These are phyloP conservation scores for Trichoderma harzianum DNA, from an alignment of 2,329 filamentous ascomycete genomes.

Conservation along the genomic window DNA sequence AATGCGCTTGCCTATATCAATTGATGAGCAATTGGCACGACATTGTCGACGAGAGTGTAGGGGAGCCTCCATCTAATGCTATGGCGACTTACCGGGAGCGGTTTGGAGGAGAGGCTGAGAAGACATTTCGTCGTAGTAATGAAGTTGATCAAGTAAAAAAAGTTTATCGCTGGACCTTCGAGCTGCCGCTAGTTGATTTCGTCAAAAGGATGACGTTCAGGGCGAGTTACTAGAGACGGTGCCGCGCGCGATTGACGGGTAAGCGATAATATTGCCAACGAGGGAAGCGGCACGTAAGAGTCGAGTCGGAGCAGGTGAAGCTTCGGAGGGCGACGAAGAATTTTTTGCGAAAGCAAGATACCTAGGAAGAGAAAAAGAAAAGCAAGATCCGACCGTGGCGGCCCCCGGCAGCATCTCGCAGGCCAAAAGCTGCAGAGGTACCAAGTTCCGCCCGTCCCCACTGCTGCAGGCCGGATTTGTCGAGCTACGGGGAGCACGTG, in stretches of 20 bases:
- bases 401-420: slow-evolving; percentile 2
- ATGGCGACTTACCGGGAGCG: slow-evolving; percentile 66
- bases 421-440: slow-evolving; percentile 6
- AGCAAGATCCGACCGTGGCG: not conserved
- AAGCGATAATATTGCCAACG: not conserved
- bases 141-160: slow-evolving; percentile 12
- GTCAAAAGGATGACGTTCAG: not conserved
- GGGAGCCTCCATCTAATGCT: not conserved
- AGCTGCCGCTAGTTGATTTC: not conserved
- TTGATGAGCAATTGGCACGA: not conserved
- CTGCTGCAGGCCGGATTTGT: not conserved
- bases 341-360: not conserved
- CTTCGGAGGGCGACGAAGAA: not conserved
- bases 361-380: not conserved
- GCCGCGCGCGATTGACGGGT: not conserved
- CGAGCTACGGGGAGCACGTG: slow-evolving; percentile 29
- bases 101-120: slow-evolving; percentile 94
- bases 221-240: not conserved
- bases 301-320: not conserved
- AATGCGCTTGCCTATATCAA: slow-evolving; percentile 84
- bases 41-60: not conserved
- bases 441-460: not conserved
- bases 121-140: slow-evolving; percentile 61
- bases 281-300: not conserved
- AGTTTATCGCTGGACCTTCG: not conserved